These are phyloP conservation scores for Thelephora terrestris DNA, from an alignment of 1,284 basidiomycete species.

Conservation along the genomic window DNA sequence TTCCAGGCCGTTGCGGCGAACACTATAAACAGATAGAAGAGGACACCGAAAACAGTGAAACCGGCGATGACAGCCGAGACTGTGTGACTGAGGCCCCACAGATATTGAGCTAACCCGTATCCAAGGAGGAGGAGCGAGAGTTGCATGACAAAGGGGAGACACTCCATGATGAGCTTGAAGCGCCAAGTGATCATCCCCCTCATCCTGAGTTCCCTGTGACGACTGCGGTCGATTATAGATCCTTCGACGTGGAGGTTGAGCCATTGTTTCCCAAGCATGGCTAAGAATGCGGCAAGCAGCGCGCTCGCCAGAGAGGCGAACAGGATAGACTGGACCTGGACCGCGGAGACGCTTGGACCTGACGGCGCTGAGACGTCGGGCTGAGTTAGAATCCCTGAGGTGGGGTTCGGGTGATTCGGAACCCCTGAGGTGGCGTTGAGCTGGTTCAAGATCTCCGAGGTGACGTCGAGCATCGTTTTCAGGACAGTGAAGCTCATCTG, in stretches of 20 bases:
- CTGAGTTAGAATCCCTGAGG: neutral
- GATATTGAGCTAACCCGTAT: neutral
- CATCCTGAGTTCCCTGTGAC: neutral
- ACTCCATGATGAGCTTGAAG: neutral
- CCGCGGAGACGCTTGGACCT: neutral
- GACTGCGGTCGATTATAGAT: neutral
- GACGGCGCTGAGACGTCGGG: neutral
- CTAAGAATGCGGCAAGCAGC: neutral
- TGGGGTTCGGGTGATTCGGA: no score
- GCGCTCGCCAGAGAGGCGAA: neutral
- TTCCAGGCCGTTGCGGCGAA: neutral
- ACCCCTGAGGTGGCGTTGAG: no score
- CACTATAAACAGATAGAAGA: neutral
- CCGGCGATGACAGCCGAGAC: neutral
- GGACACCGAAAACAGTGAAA: neutral
- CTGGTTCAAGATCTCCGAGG: no score
- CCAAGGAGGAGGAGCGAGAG: constrained; percentile 1
- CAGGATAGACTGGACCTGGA: neutral
- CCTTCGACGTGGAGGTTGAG: neutral
- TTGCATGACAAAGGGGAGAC: neutral
- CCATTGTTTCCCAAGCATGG: constrained; percentile 2
- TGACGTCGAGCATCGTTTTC: neutral
- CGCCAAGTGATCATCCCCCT: neutral
- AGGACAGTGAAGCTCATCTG: neutral
- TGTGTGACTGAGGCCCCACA: neutral